These are phyloP conservation scores for Phyllosticta paracitricarpa DNA, from an alignment of 2,329 filamentous ascomycete species.

Conservation along the genomic window DNA sequence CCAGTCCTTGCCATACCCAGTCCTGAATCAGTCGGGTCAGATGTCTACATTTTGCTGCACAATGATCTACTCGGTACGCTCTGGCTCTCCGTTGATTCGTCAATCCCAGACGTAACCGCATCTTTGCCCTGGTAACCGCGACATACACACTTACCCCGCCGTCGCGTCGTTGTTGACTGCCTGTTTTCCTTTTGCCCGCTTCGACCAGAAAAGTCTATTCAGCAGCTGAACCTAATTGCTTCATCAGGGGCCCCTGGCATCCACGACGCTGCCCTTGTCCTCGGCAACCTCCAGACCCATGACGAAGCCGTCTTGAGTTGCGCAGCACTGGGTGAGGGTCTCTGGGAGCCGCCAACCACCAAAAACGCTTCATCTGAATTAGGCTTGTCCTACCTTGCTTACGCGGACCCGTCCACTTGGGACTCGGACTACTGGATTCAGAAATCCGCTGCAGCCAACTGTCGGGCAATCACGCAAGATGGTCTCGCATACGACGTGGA, in stretches of 20 bases:
- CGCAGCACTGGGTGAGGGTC: conserved; percentile 9
- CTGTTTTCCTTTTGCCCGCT: neutral
- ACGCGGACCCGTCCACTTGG: neutral
- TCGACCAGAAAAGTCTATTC: neutral
- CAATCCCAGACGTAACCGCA: neutral
- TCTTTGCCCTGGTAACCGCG: neutral
- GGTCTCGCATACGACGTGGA: neutral
- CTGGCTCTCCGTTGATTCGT: neutral
- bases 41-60: conserved; percentile 16
- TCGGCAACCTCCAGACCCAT: conserved; percentile 10
- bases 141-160: neutral
- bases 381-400: conserved; percentile 9
- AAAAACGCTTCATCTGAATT: neutral
- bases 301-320: conserved; percentile 10
- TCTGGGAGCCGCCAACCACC: conserved; percentile 9
- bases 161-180: neutral
- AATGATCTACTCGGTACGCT: conserved; percentile 14
- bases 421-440: conserved; percentile 11
- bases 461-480: neutral
- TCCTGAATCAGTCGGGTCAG: conserved; percentile 19
- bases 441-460: neutral
- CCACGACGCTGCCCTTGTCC: conserved; percentile 10
- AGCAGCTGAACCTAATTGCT: neutral
- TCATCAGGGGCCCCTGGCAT: neutral
- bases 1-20: conserved; percentile 13